phyloP scores from a whole-genome alignment of 352 stramenopile genomes.

The Pythium angustatum region DNA sequence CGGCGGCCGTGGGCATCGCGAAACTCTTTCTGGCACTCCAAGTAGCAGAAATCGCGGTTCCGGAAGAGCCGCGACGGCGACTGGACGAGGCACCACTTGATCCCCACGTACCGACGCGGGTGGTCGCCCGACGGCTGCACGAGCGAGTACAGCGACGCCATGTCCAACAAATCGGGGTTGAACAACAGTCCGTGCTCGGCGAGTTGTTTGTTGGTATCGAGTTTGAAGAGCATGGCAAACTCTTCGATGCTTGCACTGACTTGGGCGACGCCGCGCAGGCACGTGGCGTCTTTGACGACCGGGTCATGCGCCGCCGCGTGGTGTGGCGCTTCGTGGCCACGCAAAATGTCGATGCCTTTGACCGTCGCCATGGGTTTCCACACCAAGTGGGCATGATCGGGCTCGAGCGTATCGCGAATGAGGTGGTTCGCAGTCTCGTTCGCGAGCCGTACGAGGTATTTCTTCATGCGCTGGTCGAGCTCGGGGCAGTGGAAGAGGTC shows the following conservation, averaged over 20 bases:
- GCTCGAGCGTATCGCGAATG: conserved; percentile 67
- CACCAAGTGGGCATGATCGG: conserved; percentile 44
- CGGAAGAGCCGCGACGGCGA: conserved; percentile 71
- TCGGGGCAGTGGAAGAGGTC: conserved; percentile 63
- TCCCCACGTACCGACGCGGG: conserved; percentile 71
- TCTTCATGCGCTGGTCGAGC: conserved; percentile 72
- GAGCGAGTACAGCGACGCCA: conserved; percentile 72
- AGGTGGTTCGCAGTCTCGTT: conserved; percentile 85
- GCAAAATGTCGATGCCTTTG: conserved; percentile 61
- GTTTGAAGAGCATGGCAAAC: conserved; percentile 81
- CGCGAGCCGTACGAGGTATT: conserved; percentile 72
- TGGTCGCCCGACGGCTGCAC: conserved; percentile 70
- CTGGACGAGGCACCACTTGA: conserved; percentile 83
- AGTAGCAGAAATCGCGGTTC: conserved; percentile 82
- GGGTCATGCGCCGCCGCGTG: neutral
- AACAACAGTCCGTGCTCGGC: conserved; percentile 77
- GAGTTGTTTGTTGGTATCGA: conserved; percentile 61
- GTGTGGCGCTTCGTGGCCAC: conserved; percentile 40
- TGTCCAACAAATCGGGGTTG: conserved; percentile 73
- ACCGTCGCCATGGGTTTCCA: conserved; percentile 53
- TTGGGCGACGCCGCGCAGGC: conserved; percentile 62
- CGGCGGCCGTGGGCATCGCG: conserved; percentile 49
- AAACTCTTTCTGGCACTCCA: conserved; percentile 88
- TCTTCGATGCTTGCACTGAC: conserved; percentile 84
- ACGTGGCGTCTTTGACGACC: conserved; percentile 44